Evolutionary conservation across 495 filamentous ascomycete genomes (phyloP).

Genomic region (Stereocaulon alpinum): DNA sequence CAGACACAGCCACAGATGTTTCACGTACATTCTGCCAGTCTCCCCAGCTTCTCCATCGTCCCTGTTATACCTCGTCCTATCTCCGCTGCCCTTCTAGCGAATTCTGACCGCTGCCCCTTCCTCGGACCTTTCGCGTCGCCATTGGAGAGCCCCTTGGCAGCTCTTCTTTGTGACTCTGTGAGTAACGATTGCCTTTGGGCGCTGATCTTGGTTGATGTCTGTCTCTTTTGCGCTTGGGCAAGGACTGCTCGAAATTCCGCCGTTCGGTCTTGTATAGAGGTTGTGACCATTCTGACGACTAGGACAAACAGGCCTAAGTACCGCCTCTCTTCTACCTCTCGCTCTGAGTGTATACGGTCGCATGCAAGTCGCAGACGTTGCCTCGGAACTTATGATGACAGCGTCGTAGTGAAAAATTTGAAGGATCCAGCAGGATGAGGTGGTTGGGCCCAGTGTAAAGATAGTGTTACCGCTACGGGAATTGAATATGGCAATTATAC

Average conservation of each 20-base stretch:
- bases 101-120: conserved; percentile 54
- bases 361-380: background rate
- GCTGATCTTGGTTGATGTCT: conserved; percentile 57
- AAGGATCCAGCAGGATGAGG: too few relatives aligned
- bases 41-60: conserved; percentile 89
- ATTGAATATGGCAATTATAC: too few relatives aligned
- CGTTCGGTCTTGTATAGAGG: conserved; percentile 93
- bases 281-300: conserved; percentile 38
- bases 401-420: too few relatives aligned
- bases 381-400: too few relatives aligned
- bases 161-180: conserved; percentile 57
- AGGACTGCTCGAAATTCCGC: conserved; percentile 88
- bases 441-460: too few relatives aligned
- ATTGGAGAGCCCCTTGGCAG: conserved; percentile 54
- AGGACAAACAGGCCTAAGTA: background rate
- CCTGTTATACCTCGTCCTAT: conserved; percentile 83
- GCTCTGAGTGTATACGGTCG: background rate
- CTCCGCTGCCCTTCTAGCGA: conserved; percentile 78
- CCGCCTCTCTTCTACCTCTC: background rate
- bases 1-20: background rate
- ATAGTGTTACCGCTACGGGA: too few relatives aligned
- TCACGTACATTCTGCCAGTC: conserved; percentile 65
- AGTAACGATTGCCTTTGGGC: conserved; percentile 74
- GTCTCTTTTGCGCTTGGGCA: conserved; percentile 65
- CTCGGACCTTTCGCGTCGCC: conserved; percentile 32